Evolutionary conservation across 345 rosid species (phyloP), one percentile per base, ranked within the genome.

Genomic region (Salix arbutifolia): DNA sequence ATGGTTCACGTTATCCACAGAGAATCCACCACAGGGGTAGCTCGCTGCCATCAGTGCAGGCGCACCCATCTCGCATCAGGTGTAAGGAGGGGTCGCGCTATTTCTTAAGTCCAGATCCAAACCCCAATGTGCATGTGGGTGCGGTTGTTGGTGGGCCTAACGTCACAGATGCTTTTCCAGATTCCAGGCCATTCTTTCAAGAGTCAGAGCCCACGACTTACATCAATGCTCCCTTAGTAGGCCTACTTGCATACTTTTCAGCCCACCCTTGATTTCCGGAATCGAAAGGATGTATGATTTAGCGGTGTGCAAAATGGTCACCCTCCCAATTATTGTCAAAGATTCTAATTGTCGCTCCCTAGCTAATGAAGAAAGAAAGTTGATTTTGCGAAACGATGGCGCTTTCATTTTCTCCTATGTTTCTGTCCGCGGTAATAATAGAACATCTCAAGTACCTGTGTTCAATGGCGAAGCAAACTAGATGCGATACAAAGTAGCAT

Each of bases 241-340:
- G 84, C 60, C 65, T 82, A 0, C 81, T 82, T 0, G 78, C 76
- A 2, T 82, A 28, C 79, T 80, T 78, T 75, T 87, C 96, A 28
- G 85, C 90, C 77, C 97, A 90, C 81, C 79, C 85, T 73, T 89
- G 76, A 85, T 67, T 67, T 42, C 48, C 53, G 25, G 26, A 31
- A 9, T 62, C 56, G 58, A 30, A 31, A 35, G 30, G 31, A 67
- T 14, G 60, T 8, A 38, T 31, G n/a, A 37, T 66, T n/a, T 69
- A 81, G 91, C 74, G 90, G 93, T 88, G 93, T 77, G 90, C 90
- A 13, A 72, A 75, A 80, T 81, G 85, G 91, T 58, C 93, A 84
- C 93, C 90, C 93, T 66, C 6, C 75, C 77, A 4, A 8, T 18
- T 50, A 38, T 76, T 67, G 78, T 72, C 50, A 72, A 76, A 58